Conservation (phyloP, 768 basidiomycete species). For the Hebeloma cylindrosporum region DNA sequence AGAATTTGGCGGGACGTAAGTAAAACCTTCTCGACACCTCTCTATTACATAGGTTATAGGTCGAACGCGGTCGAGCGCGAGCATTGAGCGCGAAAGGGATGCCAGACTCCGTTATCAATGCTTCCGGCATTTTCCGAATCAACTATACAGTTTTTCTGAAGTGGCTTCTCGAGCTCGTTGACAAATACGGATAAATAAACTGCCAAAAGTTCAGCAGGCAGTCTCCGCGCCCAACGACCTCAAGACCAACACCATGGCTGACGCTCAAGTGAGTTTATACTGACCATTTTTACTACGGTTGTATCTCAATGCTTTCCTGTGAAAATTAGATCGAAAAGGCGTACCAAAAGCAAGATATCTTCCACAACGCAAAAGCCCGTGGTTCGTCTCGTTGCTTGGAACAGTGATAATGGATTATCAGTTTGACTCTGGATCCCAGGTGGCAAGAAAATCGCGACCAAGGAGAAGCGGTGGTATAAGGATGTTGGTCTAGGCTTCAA, state of each 20-base stretch:
- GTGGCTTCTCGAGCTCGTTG: constrained; percentile 35
- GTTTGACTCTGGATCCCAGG: constrained; percentile 42
- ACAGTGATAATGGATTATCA: constrained; percentile 8
- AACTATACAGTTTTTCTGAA: constrained; percentile 42
- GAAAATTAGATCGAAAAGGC: constrained; percentile 87
- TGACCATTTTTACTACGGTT: background rate
- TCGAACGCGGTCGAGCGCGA: too few species aligned
- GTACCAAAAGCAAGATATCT: constrained; percentile 96
- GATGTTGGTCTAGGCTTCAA: constrained; percentile 97
- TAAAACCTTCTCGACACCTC: too few species aligned
- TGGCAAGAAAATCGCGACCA: constrained; percentile 90
- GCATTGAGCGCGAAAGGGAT: background rate
- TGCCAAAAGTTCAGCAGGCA: constrained; percentile 32
- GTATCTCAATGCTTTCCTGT: constrained; percentile 10
- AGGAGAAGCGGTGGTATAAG: constrained; percentile 99
- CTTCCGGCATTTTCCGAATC: constrained; percentile 33
- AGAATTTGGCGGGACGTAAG: too few species aligned
- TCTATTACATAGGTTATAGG: too few species aligned
- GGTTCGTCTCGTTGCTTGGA: constrained; percentile 54
- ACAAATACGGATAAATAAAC: constrained; percentile 45
- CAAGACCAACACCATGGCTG: constrained; percentile 57
- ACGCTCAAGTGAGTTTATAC: constrained; percentile 47
- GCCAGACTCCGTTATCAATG: background rate
- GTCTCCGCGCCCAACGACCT: constrained; percentile 38
- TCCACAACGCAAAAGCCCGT: constrained; percentile 94